Conservation (phyloP, 2,329 filamentous ascomycete species). For the Pseudogymnoascus sp. region DNA sequence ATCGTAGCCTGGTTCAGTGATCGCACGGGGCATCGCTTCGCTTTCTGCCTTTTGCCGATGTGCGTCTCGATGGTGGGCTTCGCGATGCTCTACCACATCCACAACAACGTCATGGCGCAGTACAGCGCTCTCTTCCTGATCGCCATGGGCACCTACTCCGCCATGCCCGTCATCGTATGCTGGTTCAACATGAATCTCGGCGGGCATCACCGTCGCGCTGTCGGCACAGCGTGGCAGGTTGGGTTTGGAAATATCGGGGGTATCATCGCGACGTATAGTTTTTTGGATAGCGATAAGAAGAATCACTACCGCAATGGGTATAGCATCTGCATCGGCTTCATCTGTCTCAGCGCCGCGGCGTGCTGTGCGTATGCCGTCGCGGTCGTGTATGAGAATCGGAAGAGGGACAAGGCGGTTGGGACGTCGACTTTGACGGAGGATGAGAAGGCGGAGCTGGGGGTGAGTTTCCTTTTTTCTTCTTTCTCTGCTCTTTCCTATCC, state of each 20-base stretch:
- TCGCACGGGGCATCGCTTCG: conserved; percentile 61
- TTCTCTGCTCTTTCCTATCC: neutral
- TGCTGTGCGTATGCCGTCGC: conserved; percentile 53
- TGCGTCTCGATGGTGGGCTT: conserved; percentile 66
- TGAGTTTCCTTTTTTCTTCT: conserved; percentile 21
- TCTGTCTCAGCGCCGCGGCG: conserved; percentile 55
- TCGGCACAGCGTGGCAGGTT: conserved; percentile 69
- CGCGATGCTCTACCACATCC: conserved; percentile 62
- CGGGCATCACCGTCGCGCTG: conserved; percentile 61
- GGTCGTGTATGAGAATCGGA: conserved; percentile 53
- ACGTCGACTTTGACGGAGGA: conserved; percentile 48
- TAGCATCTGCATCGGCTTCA: conserved; percentile 67
- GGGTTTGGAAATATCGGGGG: conserved; percentile 74
- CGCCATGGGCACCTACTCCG: conserved; percentile 69
- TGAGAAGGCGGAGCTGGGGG: conserved; percentile 45
- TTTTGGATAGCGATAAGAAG: conserved; percentile 57
- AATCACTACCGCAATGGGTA: conserved; percentile 61
- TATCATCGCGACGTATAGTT: conserved; percentile 67
- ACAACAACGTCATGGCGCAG: conserved; percentile 57
- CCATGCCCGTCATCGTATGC: conserved; percentile 82
- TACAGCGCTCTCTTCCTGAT: conserved; percentile 79
- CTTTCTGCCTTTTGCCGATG: conserved; percentile 63
- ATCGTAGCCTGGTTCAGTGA: conserved; percentile 66
- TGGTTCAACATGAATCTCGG: conserved; percentile 78
- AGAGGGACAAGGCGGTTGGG: conserved; percentile 40